Evolutionary conservation across 345 rosid species (phyloP), one percentile per base, ranked within the genome.

Genomic region (Excoecaria cochinchinensis): DNA sequence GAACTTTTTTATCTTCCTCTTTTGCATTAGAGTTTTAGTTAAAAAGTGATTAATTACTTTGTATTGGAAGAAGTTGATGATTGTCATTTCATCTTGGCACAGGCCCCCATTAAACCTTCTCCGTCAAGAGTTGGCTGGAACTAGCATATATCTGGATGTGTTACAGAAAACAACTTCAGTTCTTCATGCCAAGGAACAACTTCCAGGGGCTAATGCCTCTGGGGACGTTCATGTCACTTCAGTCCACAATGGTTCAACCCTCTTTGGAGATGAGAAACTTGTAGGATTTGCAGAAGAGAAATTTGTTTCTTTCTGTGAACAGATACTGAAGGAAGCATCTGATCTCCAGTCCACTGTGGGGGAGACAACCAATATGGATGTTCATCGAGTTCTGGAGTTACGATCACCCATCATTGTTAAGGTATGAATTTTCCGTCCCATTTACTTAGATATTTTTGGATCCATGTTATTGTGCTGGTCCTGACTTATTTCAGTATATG

Each of bases 21-120:
- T 46, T 66, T 73, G 71, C 10, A 15, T 11, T 14, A 12, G 14
- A 21, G 60, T 56, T 19, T 15, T 19, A 56, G 19, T 56, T 56
- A 19, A 56, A 17, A 13, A n/a, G n/a, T n/a, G 46, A 69, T 22
- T 59, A 13, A 38, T 31, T 31, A 31, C 31, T 31, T 31, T 31
- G 57, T 36, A 19, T 14, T 73, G 78, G 74, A 50, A 62, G 48
- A 66, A 77, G 22, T 77, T 46, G 17, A 50, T 50, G 31, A 67
- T 66, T 51, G 69, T 58, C 21, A 50, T 48, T 70, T 66, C 40
- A 40, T 79, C 76, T 70, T 65, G 50, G 71, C 70, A 78, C 93
- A 95, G 99, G 90, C 97, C 97, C 48, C 97, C 99, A 74, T 74
- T 84, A 77, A 95, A 93, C 85, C 96, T 95, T 81, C 89, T 95